phyloP scores from a whole-genome alignment of 768 basidiomycete species.

The Pisolithus tinctorius region DNA sequence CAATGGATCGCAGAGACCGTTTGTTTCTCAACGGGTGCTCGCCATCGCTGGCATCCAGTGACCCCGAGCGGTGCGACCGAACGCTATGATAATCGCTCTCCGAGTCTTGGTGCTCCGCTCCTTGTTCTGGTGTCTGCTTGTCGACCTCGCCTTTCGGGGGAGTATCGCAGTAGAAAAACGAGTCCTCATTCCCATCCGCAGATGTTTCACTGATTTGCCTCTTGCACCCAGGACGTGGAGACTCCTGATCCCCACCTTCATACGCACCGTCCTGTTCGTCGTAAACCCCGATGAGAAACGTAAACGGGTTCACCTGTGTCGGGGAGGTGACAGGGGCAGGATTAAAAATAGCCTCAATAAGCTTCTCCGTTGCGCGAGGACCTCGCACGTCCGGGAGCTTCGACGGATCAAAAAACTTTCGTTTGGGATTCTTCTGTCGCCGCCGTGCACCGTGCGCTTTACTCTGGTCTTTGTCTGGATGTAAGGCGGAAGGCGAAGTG shows the following conservation, averaged over 20 bases:
- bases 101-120: conserved; percentile 1
- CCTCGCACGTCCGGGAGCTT: conserved; percentile 48
- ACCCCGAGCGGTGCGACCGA: conserved; percentile 17
- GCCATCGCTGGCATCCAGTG: not conserved
- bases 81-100: conserved; percentile 26
- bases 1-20: conserved; percentile 14
- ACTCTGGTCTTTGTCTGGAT: not conserved
- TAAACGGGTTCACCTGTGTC: conserved; percentile 27
- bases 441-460: conserved; percentile 1
- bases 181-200: not conserved
- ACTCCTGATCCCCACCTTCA: conserved; percentile 7
- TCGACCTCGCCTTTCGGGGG: not conserved
- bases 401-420: conserved; percentile 25
- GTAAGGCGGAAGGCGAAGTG: conserved; percentile 16
- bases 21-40: conserved; percentile 18
- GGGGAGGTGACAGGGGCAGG: conserved; percentile 42
- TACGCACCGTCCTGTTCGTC: conserved; percentile 9
- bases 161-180: not conserved
- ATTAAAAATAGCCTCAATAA: conserved; percentile 80
- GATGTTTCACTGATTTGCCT: not conserved
- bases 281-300: conserved; percentile 27
- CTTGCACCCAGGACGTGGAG: not conserved
- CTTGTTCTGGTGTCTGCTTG: conserved; percentile 2
- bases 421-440: conserved; percentile 14
- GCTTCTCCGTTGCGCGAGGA: conserved; percentile 57